Percentiles rank a stretch among this genome's conserved stretches.
These are phyloP conservation scores for Kodamaea neixiangensis DNA, from an alignment of 805 yeast species.

Conservation along the genomic window DNA sequence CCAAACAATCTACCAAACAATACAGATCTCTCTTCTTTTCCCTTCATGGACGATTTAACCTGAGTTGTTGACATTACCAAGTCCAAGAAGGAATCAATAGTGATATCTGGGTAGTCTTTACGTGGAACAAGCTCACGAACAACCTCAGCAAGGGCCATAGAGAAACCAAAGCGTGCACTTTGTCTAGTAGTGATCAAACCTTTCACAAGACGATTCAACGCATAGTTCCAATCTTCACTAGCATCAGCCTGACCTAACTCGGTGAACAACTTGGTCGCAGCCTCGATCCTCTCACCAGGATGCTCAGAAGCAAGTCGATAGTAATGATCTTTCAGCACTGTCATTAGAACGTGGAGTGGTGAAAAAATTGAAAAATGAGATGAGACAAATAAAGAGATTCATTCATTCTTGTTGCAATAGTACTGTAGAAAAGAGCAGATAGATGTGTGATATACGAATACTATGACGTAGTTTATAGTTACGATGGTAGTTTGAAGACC, in stretches of 20 bases:
- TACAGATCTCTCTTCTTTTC: slow-evolving; percentile 78
- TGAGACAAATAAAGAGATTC: not conserved
- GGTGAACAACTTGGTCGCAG: slow-evolving; percentile 66
- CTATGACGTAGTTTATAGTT: too few species aligned
- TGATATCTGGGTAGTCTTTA: slow-evolving; percentile 29
- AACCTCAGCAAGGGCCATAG: slow-evolving; percentile 81
- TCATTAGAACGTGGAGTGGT: slow-evolving; percentile 27
- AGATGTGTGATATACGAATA: too few species aligned
- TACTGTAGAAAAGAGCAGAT: not conserved
- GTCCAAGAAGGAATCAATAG: slow-evolving; percentile 35
- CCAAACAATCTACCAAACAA: slow-evolving; percentile 87
- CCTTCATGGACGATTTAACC: slow-evolving; percentile 51
- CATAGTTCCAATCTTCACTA: slow-evolving; percentile 75
- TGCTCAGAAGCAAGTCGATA: slow-evolving; percentile 76
- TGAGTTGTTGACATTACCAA: slow-evolving; percentile 41
- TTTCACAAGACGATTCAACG: slow-evolving; percentile 71
- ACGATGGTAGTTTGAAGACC: too few species aligned
- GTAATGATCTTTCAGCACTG: slow-evolving; percentile 73
- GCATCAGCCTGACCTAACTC: slow-evolving; percentile 51
- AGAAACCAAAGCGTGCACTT: slow-evolving; percentile 83
- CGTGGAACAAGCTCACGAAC: slow-evolving; percentile 33
- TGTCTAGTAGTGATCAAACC: slow-evolving; percentile 84
- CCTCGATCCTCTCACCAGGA: slow-evolving; percentile 66
- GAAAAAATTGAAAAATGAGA: not conserved
- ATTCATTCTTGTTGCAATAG: not conserved